Evolutionary conservation across 2,329 filamentous ascomycete species (phyloP).

Genomic region (Cladophialophora exuberans): DNA sequence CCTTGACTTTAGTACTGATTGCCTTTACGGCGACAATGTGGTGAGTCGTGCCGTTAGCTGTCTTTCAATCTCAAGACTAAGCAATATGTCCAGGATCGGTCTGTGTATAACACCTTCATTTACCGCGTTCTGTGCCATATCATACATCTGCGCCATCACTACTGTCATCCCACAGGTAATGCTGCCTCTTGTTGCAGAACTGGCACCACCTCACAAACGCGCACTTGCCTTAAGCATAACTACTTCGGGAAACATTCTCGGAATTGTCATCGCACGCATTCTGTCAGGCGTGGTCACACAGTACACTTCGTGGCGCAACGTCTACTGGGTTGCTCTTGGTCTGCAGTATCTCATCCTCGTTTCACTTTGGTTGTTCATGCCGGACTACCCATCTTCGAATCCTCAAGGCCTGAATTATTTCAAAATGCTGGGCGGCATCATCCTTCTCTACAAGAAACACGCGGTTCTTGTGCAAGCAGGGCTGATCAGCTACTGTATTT

Average conservation of each 20-base stretch:
- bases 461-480: constrained; percentile 72
- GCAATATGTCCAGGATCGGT: constrained; percentile 49
- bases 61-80: constrained; percentile 2
- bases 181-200: constrained; percentile 78
- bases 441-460: constrained; percentile 65
- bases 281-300: constrained; percentile 75
- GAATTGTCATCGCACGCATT: constrained; percentile 74
- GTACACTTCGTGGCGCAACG: constrained; percentile 72
- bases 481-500: constrained; percentile 65
- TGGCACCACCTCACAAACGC: constrained; percentile 69
- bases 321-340: constrained; percentile 77
- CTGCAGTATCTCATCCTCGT: constrained; percentile 69
- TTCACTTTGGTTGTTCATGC: constrained; percentile 73
- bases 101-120: constrained; percentile 71
- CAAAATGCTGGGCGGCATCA: constrained; percentile 66
- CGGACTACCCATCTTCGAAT: constrained; percentile 78
- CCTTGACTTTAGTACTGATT: constrained; percentile 67
- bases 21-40: constrained; percentile 68
- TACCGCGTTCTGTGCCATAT: constrained; percentile 67
- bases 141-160: constrained; percentile 73
- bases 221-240: constrained; percentile 74
- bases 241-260: constrained; percentile 73
- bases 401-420: constrained; percentile 50
- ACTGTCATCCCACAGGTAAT: constrained; percentile 81
- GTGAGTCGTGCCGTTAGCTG: constrained; percentile 46